Evolutionary conservation across 768 basidiomycete genomes (phyloP).

Genomic region (Dictyophora rubrovolvata): DNA sequence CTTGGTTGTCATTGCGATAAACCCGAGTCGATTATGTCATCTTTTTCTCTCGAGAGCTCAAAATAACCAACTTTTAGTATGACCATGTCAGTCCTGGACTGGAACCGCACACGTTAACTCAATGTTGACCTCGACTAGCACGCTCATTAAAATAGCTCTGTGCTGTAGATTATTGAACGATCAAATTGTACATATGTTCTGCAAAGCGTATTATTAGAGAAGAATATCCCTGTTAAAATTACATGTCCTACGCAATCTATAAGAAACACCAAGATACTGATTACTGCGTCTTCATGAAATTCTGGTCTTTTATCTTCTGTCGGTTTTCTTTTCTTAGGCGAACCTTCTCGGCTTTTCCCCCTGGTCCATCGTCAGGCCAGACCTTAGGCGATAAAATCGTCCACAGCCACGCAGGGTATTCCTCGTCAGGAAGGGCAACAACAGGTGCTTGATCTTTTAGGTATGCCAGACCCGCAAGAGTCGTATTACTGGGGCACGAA

Average conservation of each 20-base stretch:
- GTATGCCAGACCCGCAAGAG: slow-evolving; percentile 73
- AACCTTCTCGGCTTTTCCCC: slow-evolving; percentile 47
- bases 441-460: slow-evolving; percentile 75
- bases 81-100: background rate
- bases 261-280: background rate
- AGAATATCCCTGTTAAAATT: background rate
- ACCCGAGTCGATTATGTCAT: background rate
- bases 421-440: slow-evolving; percentile 66
- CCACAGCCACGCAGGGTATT: slow-evolving; percentile 90
- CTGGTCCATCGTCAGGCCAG: slow-evolving; percentile 61
- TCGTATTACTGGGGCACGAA: slow-evolving; percentile 61
- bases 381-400: slow-evolving; percentile 51
- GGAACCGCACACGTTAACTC: no score
- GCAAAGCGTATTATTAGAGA: background rate
- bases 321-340: slow-evolving; percentile 51
- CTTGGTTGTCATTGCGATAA: slow-evolving; percentile 33
- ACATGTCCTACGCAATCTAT: background rate
- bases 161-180: background rate
- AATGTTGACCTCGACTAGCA: no score
- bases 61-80: background rate
- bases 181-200: background rate
- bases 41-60: background rate
- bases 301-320: slow-evolving; percentile 66
- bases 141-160: no score
- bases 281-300: slow-evolving; percentile 78